Base-by-base conservation (phyloP, 495 filamentous ascomycete genomes). In the Neurospora sp. region DNA sequence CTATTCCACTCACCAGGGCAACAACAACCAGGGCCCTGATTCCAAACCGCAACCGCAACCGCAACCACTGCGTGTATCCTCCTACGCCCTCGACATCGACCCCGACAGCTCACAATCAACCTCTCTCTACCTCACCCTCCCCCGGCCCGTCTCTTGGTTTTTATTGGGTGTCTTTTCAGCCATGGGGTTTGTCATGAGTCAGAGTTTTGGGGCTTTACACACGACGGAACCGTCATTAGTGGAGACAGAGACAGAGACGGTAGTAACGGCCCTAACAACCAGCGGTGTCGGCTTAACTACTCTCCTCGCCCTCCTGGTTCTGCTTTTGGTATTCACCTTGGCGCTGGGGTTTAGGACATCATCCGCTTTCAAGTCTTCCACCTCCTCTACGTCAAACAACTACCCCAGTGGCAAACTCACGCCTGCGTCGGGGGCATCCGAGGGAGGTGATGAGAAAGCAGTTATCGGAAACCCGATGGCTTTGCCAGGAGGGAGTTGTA, bases 61-160 rank as follows among this genome's bases (percentile, higher is more conserved):
- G 12, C 77, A 70, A 4, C 70, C 80, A 5, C 79, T 86, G 22
- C 80, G 84, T 70, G 78, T 86, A 38, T 83, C 81, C 22, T 76
- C 74, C 12, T 48, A 65, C 38, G 48, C 72, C 40, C 72, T 79
- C 0, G 74, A 76, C 69, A 82, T 83, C 42, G 61, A 73, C 48
- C 72, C 80, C 0, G 73, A 75, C 69, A 82, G 82, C 42, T 71
- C 72, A 9, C 84, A 86, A 73, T 76, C 40, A 0, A 79, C 80
- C 9, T 82, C 80, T 10, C 74, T 84, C 0, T 82, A 79, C 74
- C 78, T 85, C 7, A 83, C 83, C 1, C 77, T 86, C 0, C 83
- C 84, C 4, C 77, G 80, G 0, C 79, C 81, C 20, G 73, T 76
- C 3, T 84, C 81, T 12, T 82, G 81, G 81, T 44, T 80, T 6